These are phyloP conservation scores for Podospora anserina DNA, from an alignment of 495 filamentous ascomycete species.

Conservation along the genomic window DNA sequence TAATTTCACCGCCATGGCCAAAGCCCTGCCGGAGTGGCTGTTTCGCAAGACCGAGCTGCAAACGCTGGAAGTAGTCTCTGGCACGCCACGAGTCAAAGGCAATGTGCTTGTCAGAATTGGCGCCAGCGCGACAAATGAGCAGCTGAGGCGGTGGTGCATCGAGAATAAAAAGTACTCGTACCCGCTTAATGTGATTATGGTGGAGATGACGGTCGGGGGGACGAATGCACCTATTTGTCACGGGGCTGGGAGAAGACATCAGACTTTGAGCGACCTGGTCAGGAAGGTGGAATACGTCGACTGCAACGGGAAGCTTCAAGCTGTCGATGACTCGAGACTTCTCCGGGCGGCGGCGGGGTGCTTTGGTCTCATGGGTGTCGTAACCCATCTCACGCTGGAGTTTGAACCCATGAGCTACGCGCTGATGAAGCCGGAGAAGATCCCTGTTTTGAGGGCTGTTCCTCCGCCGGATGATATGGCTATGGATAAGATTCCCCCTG, in stretches of 20 bases:
- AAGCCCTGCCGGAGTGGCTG: conserved; percentile 23
- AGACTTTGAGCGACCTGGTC: not conserved
- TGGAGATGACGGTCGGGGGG: conserved; percentile 53
- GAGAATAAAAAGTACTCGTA: conserved; percentile 37
- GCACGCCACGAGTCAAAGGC: conserved; percentile 23
- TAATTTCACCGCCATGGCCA: conserved; percentile 34
- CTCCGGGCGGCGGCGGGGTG: conserved; percentile 49
- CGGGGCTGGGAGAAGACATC: conserved; percentile 30
- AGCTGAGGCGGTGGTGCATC: conserved; percentile 49
- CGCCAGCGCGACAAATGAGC: conserved; percentile 48
- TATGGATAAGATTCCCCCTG: conserved; percentile 39
- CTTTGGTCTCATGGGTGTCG: conserved; percentile 52
- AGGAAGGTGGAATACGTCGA: not conserved
- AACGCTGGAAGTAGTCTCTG: conserved; percentile 27
- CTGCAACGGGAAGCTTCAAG: conserved; percentile 33
- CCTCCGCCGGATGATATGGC: conserved; percentile 38
- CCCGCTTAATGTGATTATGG: conserved; percentile 50
- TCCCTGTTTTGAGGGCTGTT: conserved; percentile 45
- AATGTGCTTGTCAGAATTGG: conserved; percentile 44
- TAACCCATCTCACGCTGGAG: conserved; percentile 54
- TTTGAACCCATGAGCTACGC: conserved; percentile 53
- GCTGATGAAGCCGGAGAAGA: conserved; percentile 43
- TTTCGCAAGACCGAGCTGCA: conserved; percentile 39
- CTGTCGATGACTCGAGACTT: conserved; percentile 39
- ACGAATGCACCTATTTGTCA: conserved; percentile 54